Evolutionary conservation across 2,329 filamentous ascomycete genomes (phyloP).

Genomic region (Scedosporium apiospermum): DNA sequence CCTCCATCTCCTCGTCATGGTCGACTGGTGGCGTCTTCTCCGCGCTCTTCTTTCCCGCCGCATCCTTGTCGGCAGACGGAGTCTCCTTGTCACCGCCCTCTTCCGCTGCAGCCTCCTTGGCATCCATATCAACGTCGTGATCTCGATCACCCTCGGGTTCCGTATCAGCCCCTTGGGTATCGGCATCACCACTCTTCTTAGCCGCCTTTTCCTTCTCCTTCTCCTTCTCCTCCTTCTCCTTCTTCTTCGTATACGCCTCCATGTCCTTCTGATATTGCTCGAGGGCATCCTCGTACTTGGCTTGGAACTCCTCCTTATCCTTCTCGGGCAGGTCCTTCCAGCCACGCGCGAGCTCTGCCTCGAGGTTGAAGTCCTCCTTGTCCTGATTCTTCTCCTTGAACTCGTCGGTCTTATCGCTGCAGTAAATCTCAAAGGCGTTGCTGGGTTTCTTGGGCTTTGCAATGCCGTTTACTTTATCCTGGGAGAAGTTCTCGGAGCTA

Average conservation of each 20-base stretch:
- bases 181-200: constrained; percentile 14
- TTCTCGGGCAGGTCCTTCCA: constrained; percentile 44
- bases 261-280: constrained; percentile 33
- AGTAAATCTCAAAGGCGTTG: constrained; percentile 47
- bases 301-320: constrained; percentile 39
- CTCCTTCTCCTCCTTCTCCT: constrained; percentile 11
- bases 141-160: constrained; percentile 4
- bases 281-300: constrained; percentile 28
- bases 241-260: constrained; percentile 19
- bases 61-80: not conserved
- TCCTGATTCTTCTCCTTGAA: constrained; percentile 9
- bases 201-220: constrained; percentile 14
- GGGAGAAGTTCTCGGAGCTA: constrained; percentile 18
- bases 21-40: not conserved
- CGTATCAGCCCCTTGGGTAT: constrained; percentile 1
- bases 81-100: not conserved
- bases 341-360: constrained; percentile 44
- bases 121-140: constrained; percentile 3
- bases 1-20: constrained; percentile 1
- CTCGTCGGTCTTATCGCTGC: constrained; percentile 35
- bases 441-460: constrained; percentile 32
- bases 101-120: constrained; percentile 3
- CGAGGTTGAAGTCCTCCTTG: constrained; percentile 26
- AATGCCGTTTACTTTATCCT: constrained; percentile 28
- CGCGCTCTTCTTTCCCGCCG: not conserved